phyloP scores from a whole-genome alignment of 768 basidiomycete species.

The Ramaria sp. region DNA sequence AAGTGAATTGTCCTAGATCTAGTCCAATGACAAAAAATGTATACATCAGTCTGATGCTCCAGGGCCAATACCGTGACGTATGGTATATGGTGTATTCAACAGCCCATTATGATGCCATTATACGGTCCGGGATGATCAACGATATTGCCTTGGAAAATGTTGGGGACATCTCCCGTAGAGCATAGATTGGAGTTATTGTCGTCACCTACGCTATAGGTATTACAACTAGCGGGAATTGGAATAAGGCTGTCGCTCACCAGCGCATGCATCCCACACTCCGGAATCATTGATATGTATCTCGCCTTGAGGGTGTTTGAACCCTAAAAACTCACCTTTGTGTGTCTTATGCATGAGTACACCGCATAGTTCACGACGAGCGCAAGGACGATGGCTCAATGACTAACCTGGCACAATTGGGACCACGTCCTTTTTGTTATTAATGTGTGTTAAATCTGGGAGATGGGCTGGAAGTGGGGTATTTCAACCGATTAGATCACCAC shows the following conservation, averaged over 20 bases:
- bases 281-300: constrained; percentile 26
- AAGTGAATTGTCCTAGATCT: too few relatives aligned
- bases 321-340: constrained; percentile 9
- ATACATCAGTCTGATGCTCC: too few relatives aligned
- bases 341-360: not conserved
- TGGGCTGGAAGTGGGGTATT: constrained; percentile 21
- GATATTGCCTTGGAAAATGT: constrained; percentile 33
- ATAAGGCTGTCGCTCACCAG: constrained; percentile 25
- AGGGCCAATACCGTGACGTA: too few relatives aligned
- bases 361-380: not conserved
- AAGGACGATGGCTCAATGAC: not conserved
- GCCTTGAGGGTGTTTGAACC: constrained; percentile 22
- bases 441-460: constrained; percentile 32
- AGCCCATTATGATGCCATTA: constrained; percentile 44
- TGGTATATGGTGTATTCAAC: constrained; percentile 1
- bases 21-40: too few relatives aligned
- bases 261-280: constrained; percentile 42
- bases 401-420: constrained; percentile 17
- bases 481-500: not conserved
- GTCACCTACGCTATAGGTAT: constrained; percentile 31
- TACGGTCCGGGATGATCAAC: constrained; percentile 43
- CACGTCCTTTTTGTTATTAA: constrained; percentile 34
- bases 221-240: constrained; percentile 11
- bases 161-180: constrained; percentile 40
- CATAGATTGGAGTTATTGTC: constrained; percentile 48